Evolutionary conservation across 2,329 filamentous ascomycete species (phyloP), one percentile per base, ranked within the genome.

Genomic region (Teratosphaeria pseudoeucalypti): DNA sequence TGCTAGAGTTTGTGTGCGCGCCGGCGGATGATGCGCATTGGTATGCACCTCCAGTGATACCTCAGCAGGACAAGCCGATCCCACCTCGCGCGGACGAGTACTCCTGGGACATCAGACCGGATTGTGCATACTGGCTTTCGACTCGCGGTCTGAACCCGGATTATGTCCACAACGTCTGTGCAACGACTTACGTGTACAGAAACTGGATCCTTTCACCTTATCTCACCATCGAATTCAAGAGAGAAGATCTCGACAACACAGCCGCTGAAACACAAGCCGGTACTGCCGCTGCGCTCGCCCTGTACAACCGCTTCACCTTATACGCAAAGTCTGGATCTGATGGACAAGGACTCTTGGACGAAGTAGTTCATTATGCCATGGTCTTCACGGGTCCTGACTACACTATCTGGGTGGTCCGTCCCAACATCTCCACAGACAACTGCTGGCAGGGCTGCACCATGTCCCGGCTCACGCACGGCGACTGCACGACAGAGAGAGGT

Each of bases 201-300:
- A 37, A 43, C 19, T 57, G 56, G 56, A 52, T 57, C 16, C 32
- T 32, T 5, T 29, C 26, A 11, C 56, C 56, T 14, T 57, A 57
- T 29, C 27, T 57, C 26, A 57, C 56, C 2, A 52, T 57, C 37
- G 56, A 57, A 16, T 57, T 57, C 56, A 57, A 57, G 39, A 49
- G 32, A 43, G 32, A 57, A n/a, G 39, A 52, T 27, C 27, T 26
- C 23, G 26, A 52, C 11, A 11, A 26, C 14, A 37, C 12, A 16
- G 47, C 37, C 3, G 56, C 37, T 3, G n/a, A 23, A 52, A 49
- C 47, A 29, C 56, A 57, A 43, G 34, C 32, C 2, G 19, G 47
- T 14, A 52, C 37, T 27, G 56, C 56, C 11, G 56, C 23, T 52
- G 37, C 56, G 16, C 26, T 57, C 19, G 37, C 56, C 7, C 37